Evolutionary conservation across 768 basidiomycete species (phyloP).

Genomic region (Mycena floridula): DNA sequence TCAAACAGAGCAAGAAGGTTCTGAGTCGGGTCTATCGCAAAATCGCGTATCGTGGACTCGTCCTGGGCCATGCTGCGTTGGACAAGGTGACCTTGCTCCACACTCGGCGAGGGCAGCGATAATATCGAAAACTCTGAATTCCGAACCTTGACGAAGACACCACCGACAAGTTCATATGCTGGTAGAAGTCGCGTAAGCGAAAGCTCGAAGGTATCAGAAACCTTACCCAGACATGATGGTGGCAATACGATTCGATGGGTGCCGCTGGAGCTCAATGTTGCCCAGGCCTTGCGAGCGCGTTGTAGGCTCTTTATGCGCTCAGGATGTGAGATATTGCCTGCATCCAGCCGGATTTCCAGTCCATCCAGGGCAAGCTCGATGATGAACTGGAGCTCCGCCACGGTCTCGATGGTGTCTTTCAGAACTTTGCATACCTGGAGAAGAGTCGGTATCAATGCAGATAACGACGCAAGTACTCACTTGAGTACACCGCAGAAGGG

Average conservation of each 20-base stretch:
- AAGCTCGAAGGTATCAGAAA: too few relatives aligned
- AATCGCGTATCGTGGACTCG: constrained; percentile 38
- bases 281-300: not conserved
- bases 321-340: not conserved
- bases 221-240: too few relatives aligned
- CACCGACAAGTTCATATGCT: constrained; percentile 61
- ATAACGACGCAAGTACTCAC: too few relatives aligned
- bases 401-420: constrained; percentile 12
- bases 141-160: constrained; percentile 44
- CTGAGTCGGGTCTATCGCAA: constrained; percentile 63
- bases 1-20: constrained; percentile 45
- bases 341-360: constrained; percentile 17
- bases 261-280: not conserved
- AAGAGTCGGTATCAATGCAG: too few relatives aligned
- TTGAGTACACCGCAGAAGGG: not conserved
- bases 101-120: constrained; percentile 19
- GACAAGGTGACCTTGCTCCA: constrained; percentile 10
- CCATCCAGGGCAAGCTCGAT: constrained; percentile 34
- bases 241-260: not conserved
- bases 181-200: too few relatives aligned
- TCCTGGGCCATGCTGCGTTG: constrained; percentile 21
- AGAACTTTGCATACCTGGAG: constrained; percentile 25
- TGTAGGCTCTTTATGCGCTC: not conserved
- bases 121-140: constrained; percentile 12
- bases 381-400: constrained; percentile 27